Percentiles rank a stretch among this genome's conserved stretches.
These are phyloP conservation scores for Dactylellina drechsleri DNA, from an alignment of 2,329 filamentous ascomycete species.

Conservation along the genomic window DNA sequence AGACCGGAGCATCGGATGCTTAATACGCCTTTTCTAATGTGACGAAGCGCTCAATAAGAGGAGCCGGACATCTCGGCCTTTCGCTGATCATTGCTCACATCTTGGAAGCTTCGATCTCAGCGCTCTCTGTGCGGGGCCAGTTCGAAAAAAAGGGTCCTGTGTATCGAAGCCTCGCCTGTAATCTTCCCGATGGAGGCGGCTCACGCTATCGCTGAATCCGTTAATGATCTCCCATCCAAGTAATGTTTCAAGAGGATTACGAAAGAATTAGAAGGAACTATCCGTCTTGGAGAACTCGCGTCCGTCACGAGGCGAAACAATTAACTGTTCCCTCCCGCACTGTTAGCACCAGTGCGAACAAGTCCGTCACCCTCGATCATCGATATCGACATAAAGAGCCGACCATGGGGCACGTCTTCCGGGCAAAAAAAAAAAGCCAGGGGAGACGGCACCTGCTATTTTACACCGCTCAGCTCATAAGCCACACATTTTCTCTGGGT, in stretches of 20 bases:
- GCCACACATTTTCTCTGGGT: conserved; percentile 32
- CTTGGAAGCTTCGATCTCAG: conserved; percentile 35
- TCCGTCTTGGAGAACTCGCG: conserved; percentile 18
- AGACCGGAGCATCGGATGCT: conserved; percentile 32
- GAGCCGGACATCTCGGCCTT: background rate
- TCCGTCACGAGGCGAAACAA: conserved; percentile 53
- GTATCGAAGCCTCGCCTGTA: conserved; percentile 28
- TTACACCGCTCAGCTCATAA: conserved; percentile 10
- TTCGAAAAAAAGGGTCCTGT: conserved; percentile 28
- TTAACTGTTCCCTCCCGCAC: conserved; percentile 41
- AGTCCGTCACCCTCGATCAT: too few species aligned
- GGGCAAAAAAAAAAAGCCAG: background rate
- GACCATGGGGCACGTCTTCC: background rate
- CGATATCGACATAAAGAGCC: background rate
- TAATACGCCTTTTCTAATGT: conserved; percentile 31
- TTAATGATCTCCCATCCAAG: conserved; percentile 39
- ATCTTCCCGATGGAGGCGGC: conserved; percentile 19
- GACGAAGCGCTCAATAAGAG: background rate
- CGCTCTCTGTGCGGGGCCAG: background rate
- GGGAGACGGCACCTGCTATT: conserved; percentile 11
- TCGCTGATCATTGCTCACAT: conserved; percentile 10
- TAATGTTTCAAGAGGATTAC: conserved; percentile 36
- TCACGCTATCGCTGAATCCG: conserved; percentile 33
- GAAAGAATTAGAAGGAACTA: conserved; percentile 11
- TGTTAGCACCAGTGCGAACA: conserved; percentile 36